A percentile compares a stretch with the other conserved stretches of the same genome.
phyloP scores from a whole-genome alignment of 768 basidiomycete species.

The Albatrellus ellisii region DNA sequence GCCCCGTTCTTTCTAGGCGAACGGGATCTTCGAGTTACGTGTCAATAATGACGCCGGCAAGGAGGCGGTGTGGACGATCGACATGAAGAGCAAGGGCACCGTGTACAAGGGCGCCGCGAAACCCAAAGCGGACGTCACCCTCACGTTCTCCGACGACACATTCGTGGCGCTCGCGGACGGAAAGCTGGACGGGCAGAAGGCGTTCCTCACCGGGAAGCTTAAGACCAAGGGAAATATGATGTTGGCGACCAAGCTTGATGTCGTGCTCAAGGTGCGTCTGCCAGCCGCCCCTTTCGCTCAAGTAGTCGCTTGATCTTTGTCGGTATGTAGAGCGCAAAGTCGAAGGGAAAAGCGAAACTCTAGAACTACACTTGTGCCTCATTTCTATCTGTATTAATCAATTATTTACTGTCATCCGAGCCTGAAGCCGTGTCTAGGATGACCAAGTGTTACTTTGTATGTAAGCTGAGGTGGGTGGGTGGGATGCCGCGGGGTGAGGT shows the following conservation, averaged over 20 bases:
- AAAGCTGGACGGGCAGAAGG: conserved; percentile 87
- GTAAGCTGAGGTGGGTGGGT: too few relatives aligned
- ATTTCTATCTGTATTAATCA: not conserved
- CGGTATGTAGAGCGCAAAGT: too few relatives aligned
- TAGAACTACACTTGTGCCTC: not conserved
- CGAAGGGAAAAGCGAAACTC: conserved; percentile 11
- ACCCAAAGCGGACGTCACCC: conserved; percentile 66
- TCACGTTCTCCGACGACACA: conserved; percentile 66
- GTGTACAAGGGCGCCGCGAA: conserved; percentile 51
- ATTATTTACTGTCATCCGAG: too few relatives aligned
- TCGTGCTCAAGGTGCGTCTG: conserved; percentile 57
- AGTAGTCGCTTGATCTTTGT: not conserved
- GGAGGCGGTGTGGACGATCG: conserved; percentile 80
- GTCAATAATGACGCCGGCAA: conserved; percentile 63
- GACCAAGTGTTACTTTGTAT: too few relatives aligned
- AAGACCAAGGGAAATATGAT: conserved; percentile 91
- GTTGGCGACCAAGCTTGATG: conserved; percentile 85
- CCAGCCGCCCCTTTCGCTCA: not conserved
- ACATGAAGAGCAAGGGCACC: conserved; percentile 74
- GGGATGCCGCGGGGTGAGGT: too few relatives aligned
- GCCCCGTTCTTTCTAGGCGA: conserved; percentile 30
- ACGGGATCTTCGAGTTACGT: conserved; percentile 78
- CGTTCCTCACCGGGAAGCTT: conserved; percentile 90
- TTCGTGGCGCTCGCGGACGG: conserved; percentile 59
- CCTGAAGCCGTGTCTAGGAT: too few relatives aligned